Base-by-base conservation (phyloP, 441 rosid genomes). In the Dalechampia spathulata region DNA sequence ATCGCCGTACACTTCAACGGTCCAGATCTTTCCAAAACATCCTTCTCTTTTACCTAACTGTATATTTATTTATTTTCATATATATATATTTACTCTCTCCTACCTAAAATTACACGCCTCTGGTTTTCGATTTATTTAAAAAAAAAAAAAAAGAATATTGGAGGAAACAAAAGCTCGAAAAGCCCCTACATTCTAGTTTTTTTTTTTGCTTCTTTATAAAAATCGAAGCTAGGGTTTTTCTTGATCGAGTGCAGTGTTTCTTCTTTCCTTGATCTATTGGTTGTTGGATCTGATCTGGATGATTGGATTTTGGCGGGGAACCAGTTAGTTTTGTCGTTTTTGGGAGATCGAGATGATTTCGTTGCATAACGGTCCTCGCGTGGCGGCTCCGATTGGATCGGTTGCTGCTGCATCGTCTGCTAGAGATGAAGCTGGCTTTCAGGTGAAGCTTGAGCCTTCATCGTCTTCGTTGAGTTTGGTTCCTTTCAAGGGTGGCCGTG, bases 361-460 rank as follows among this genome's bases (percentile, higher is more conserved):
- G 63, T 57, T 82, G 63, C 85, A 78, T 58, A 82, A 63, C 75
- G 83, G 75, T 52, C 76, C 66, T 50, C 74, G 73, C 61, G 42
- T 30, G 25, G 32, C 60, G 11, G 70, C 66, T 58, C 64, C 79
- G 57, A 62, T 80, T n/a, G 67, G 83, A 60, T 63, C 26, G 70
- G 65, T 16, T n/a, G 12, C 15, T 5, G 40, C n/a, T 6, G 42
- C 42, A 4, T 5, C 19, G 7, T 40, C 72, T 55, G 83, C 69
- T 76, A 78, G 77, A 11, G 83, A 76, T 43, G 86, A 75, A 23
- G 64, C 34, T 30, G 27, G 25, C 40, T 76, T 74, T 56, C 68
- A 67, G 41, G 76, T 69, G 32, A 80, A 80, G 77, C 70, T 59
- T 56, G 91, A 82, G 66, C 72, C 79, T 0, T 52, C 65, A 27